phyloP scores from a whole-genome alignment of 2,329 filamentous ascomycete species.

The Exophiala dermatitidis region DNA sequence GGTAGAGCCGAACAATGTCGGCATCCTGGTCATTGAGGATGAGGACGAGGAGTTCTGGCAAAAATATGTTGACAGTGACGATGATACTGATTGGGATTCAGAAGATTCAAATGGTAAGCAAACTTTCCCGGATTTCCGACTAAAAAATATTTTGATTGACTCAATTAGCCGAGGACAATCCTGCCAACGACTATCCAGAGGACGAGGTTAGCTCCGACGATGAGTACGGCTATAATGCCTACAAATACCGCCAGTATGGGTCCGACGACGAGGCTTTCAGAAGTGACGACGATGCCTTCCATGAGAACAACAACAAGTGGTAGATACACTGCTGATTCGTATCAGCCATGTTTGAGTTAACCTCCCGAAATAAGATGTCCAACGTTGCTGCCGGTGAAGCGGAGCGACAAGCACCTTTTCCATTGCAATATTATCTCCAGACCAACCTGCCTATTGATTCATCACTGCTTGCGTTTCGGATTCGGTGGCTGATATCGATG shows the following conservation, averaged over 20 bases:
- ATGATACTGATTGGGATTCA: constrained; percentile 49
- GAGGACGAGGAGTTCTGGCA: constrained; percentile 53
- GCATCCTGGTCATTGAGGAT: constrained; percentile 45
- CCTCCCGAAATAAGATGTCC: neutral
- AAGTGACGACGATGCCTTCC: constrained; percentile 28
- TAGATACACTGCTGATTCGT: neutral
- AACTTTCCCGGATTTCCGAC: neutral
- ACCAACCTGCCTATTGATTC: neutral
- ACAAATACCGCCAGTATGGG: constrained; percentile 33
- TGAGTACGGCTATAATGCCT: constrained; percentile 39
- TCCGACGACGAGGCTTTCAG: constrained; percentile 44
- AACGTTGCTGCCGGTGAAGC: neutral
- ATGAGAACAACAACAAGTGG: neutral
- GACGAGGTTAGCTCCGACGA: constrained; percentile 45
- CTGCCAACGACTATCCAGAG: constrained; percentile 46
- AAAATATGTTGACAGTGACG: constrained; percentile 47
- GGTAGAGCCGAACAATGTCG: constrained; percentile 28
- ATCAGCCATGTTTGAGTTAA: neutral
- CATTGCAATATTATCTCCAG: neutral
- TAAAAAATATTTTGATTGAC: neutral
- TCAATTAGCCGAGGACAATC: constrained; percentile 42
- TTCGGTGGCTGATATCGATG: neutral
- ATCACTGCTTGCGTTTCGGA: neutral
- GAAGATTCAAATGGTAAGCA: constrained; percentile 54
- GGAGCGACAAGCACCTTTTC: neutral